A percentile compares a stretch with the other conserved stretches of the same genome.
Evolutionary conservation across 108 stramenopile genomes (phyloP).

Genomic region (Conticribra weissflogii): DNA sequence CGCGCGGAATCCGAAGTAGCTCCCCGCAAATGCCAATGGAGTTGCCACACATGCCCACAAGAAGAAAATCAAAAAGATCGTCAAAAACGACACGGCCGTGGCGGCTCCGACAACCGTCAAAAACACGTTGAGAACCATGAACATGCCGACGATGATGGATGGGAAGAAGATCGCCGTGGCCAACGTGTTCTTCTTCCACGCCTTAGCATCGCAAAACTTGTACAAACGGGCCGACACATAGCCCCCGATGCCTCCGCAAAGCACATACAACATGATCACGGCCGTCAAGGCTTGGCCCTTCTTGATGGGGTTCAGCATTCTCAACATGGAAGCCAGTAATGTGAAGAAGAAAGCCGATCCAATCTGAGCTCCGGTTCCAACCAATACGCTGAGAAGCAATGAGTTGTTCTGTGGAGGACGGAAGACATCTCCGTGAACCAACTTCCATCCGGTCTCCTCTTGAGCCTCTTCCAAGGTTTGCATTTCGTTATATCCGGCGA

Average conservation of each 20-base stretch:
- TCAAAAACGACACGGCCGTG: conserved; percentile 91
- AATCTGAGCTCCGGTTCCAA: conserved; percentile 95
- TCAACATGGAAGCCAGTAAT: conserved; percentile 82
- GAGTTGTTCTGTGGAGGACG: conserved; percentile 86
- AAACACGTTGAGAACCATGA: conserved; percentile 85
- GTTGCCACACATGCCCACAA: conserved; percentile 91
- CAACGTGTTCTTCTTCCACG: conserved; percentile 83
- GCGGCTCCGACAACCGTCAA: conserved; percentile 87
- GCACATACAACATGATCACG: conserved; percentile 92
- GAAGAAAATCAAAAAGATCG: conserved; percentile 86
- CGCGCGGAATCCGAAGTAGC: conserved; percentile 92
- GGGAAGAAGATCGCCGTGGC: conserved; percentile 89
- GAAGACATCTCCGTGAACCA: conserved; percentile 98
- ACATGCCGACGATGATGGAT: conserved; percentile 79
- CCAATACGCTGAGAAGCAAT: conserved; percentile 89
- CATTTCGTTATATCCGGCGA: conserved; percentile 96
- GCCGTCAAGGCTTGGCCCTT: conserved; percentile 95
- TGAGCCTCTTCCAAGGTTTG: conserved; percentile 84
- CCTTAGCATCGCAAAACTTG: conserved; percentile 90
- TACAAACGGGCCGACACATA: conserved; percentile 89
- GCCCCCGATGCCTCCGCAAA: conserved; percentile 91
- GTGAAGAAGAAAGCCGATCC: conserved; percentile 81
- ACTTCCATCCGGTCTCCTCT: conserved; percentile 98
- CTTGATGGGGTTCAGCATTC: conserved; percentile 92
- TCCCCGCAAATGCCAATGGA: conserved; percentile 96